A percentile compares a stretch with the other conserved stretches of the same genome.
phyloP scores from a whole-genome alignment of 192 early-diverging fungal species.

The Neocallimastix lanati region DNA sequence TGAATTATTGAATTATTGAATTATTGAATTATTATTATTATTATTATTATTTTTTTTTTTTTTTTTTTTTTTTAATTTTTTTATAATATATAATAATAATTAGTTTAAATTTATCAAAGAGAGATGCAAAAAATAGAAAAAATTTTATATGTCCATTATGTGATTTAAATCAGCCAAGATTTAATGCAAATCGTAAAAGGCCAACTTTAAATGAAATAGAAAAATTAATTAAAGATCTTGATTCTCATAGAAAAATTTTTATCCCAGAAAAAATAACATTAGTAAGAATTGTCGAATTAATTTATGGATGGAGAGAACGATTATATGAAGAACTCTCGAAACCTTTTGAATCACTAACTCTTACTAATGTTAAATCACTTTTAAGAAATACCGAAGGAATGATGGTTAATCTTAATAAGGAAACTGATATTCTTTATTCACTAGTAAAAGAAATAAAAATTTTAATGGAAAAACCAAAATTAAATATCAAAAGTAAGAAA shows the following conservation, averaged over 20 bases:
- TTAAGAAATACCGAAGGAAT: background rate
- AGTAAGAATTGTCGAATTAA: background rate
- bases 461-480: background rate
- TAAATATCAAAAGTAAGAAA: background rate
- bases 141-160: background rate
- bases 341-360: background rate
- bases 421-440: background rate
- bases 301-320: background rate
- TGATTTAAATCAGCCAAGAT: background rate
- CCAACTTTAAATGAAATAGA: background rate
- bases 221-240: background rate
- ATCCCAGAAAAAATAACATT: background rate
- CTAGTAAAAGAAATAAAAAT: background rate
- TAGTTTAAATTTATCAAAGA: background rate
- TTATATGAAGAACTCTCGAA: background rate
- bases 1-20: no score
- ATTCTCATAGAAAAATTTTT: background rate
- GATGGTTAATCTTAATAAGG: background rate
- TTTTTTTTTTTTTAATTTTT: background rate
- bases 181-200: background rate
- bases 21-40: no score
- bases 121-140: background rate
- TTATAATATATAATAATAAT: no score
- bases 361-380: background rate
- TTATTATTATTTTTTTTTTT: background rate